Evolutionary conservation across 495 filamentous ascomycete species (phyloP), one percentile per base, ranked within the genome.

Genomic region (Mycothermus thermophilus): DNA sequence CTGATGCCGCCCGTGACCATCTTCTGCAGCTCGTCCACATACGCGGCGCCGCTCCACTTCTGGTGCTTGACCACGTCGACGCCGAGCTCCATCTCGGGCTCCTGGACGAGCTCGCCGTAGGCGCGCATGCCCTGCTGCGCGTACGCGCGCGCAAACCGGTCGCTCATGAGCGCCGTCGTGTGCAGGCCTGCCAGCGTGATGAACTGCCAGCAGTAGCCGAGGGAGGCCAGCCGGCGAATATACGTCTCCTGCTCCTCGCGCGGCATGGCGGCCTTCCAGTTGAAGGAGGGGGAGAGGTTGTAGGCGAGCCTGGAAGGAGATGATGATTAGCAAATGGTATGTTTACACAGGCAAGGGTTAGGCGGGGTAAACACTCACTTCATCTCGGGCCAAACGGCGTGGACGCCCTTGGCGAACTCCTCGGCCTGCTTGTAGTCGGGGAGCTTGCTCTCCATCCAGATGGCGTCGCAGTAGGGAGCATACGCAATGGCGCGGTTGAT

Each of bases 161-260:
- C 75, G 27, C 74, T 75, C 59, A 92, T 92, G 17, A 97, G 72
- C 14, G 90, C 90, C 4, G 83, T 93, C 19, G 83, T 93, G 68
- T 96, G 92, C 47, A 96, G 70, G 40, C 90, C 92, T n/a, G 87
- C 90, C 22, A 97, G 76, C 20, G 92, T 97, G 67, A 97, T 96
- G 74, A 97, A 97, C 60, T 97, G 90, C 90, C 90, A 96, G 71
- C 80, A 92, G 73, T 95, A 97, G 30, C 90, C 90, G 20, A 97
- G 75, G 27, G 62, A 57, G 36, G 75, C 84, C 25, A 97, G 79
- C 14, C 88, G 83, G 41, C 77, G 63, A 65, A 97, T 96, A 64
- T 95, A 97, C 14, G 92, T 96, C 62, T 93, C 83, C 61, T 97
- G 92, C 56, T 96, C 92, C 29, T 76, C 67, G 43, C 79, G 73